Evolutionary conservation across 768 basidiomycete species (phyloP).

Genomic region (Sistotremastrum suecicum): DNA sequence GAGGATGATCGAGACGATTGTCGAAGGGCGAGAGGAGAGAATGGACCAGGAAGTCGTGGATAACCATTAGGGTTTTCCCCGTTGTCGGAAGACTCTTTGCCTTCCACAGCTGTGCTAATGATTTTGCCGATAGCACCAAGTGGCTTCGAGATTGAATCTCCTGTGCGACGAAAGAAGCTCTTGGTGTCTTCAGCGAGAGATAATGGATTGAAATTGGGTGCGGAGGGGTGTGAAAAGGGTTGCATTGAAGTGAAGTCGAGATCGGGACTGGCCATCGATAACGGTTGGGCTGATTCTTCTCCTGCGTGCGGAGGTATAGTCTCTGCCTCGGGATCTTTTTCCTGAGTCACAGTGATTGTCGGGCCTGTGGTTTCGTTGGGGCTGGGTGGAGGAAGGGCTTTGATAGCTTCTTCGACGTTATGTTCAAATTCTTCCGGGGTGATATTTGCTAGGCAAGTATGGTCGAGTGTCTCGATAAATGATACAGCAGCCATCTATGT

Average conservation of each 20-base stretch:
- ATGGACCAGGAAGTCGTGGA: constrained; percentile 51
- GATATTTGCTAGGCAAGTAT: constrained; percentile 86
- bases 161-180: constrained; percentile 76
- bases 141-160: constrained; percentile 82
- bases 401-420: constrained; percentile 50
- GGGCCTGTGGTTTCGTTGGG: constrained; percentile 16
- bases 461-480: constrained; percentile 98
- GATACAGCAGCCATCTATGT: constrained; percentile 86
- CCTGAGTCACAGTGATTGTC: constrained; percentile 12
- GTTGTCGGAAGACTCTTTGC: constrained; percentile 24
- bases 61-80: not conserved
- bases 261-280: constrained; percentile 48
- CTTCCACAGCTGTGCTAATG: constrained; percentile 71
- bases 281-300: constrained; percentile 78
- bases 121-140: constrained; percentile 82
- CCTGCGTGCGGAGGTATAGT: constrained; percentile 41
- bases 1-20: constrained; percentile 25
- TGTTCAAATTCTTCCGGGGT: constrained; percentile 87
- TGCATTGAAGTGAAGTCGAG: constrained; percentile 13
- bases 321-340: constrained; percentile 10
- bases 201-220: constrained; percentile 13
- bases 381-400: constrained; percentile 25
- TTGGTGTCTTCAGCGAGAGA: constrained; percentile 54
- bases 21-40: constrained; percentile 52
- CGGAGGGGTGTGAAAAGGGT: not conserved